Evolutionary conservation across 768 basidiomycete species (phyloP).

Genomic region (Daedaleopsis sinensis): DNA sequence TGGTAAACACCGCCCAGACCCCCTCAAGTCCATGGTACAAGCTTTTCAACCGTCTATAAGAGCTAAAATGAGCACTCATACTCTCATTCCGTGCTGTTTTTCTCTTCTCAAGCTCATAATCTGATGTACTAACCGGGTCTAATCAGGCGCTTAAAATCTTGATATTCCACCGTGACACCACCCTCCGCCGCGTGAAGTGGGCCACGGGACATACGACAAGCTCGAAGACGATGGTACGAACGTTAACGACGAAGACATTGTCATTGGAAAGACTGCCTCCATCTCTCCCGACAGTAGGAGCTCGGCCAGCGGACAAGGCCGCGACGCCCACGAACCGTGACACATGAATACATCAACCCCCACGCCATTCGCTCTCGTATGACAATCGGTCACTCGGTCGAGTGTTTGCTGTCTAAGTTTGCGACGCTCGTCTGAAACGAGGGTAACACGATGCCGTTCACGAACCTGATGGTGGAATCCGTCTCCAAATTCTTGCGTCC

Average conservation of each 20-base stretch:
- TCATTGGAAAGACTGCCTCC: slow-evolving; percentile 98
- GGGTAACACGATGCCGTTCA: slow-evolving; percentile 98
- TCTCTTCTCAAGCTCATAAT: too few relatives aligned
- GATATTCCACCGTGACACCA: slow-evolving; percentile 91
- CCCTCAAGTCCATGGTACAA: too few relatives aligned
- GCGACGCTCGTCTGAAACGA: slow-evolving; percentile 96
- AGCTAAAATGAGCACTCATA: too few relatives aligned
- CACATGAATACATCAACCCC: slow-evolving; percentile 96
- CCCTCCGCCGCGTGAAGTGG: slow-evolving; percentile 95
- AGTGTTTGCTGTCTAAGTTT: slow-evolving; percentile 95
- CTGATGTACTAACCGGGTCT: too few relatives aligned
- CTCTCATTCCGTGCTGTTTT: too few relatives aligned
- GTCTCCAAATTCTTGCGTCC: slow-evolving; percentile 93
- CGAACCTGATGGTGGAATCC: slow-evolving; percentile 94
- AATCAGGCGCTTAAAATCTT: too few relatives aligned
- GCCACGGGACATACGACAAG: slow-evolving; percentile 98
- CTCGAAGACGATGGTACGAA: slow-evolving; percentile 95
- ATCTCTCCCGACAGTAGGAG: slow-evolving; percentile 95
- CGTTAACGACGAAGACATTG: slow-evolving; percentile 96
- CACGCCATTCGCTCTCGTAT: slow-evolving; percentile 99
- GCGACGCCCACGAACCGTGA: slow-evolving; percentile 93
- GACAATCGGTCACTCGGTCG: slow-evolving; percentile 99
- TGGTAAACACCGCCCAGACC: too few relatives aligned
- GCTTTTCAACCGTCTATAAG: too few relatives aligned
- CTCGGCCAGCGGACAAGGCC: slow-evolving; percentile 93